phyloP scores from a whole-genome alignment of 1,139 yeast species.

The Geotrichum restrictum region DNA sequence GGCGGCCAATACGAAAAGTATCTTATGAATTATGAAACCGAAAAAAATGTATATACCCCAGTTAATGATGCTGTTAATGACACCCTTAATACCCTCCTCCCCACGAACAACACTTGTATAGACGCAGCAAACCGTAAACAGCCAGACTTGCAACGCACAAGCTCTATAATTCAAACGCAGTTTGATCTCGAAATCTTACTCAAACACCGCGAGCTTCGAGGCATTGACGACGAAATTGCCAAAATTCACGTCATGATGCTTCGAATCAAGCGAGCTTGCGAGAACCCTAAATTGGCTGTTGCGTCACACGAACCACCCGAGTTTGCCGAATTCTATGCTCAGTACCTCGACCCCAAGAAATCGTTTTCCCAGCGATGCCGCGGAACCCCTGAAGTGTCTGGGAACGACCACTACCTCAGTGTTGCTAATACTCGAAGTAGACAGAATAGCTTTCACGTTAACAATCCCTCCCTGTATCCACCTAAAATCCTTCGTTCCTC shows the following conservation, averaged over 20 bases:
- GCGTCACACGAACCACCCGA: slow-evolving; percentile 47
- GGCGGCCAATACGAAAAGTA: slow-evolving; percentile 7
- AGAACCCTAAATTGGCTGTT: slow-evolving; percentile 21
- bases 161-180: slow-evolving; percentile 42
- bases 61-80: slow-evolving; percentile 1
- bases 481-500: slow-evolving; percentile 7
- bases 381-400: background rate
- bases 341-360: slow-evolving; percentile 24
- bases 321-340: slow-evolving; percentile 48
- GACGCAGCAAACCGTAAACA: background rate
- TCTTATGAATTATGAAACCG: slow-evolving; percentile 13
- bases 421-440: background rate
- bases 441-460: slow-evolving; percentile 6
- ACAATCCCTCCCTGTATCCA: slow-evolving; percentile 2
- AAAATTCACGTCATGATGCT: slow-evolving; percentile 59
- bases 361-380: background rate
- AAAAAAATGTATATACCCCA: slow-evolving; percentile 12
- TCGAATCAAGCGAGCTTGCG: slow-evolving; percentile 33
- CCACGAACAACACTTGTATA: background rate
- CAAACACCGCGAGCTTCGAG: slow-evolving; percentile 61
- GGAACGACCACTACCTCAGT: background rate
- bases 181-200: slow-evolving; percentile 67
- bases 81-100: background rate
- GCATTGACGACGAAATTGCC: slow-evolving; percentile 59
- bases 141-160: slow-evolving; percentile 4